A percentile compares a stretch with the other conserved stretches of the same genome.
These are phyloP conservation scores for Nannizziopsis barbatae DNA, from an alignment of 2,329 filamentous ascomycete genomes.

Conservation along the genomic window DNA sequence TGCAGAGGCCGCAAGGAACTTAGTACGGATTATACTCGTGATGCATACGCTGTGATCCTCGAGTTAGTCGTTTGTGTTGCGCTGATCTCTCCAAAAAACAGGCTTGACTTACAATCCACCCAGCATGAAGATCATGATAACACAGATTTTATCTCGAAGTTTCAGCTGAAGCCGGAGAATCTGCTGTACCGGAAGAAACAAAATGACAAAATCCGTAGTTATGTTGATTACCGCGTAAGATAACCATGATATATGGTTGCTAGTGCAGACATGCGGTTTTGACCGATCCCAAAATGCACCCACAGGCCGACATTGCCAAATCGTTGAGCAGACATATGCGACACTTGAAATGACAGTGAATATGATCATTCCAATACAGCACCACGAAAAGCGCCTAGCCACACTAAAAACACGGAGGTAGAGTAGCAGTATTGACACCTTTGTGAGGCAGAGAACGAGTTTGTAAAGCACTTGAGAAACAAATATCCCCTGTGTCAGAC, in stretches of 20 bases:
- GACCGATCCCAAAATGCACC: slow-evolving; percentile 18
- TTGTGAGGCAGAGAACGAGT: slow-evolving; percentile 44
- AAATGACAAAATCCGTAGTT: slow-evolving; percentile 19
- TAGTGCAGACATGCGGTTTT: slow-evolving; percentile 18
- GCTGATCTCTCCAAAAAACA: not conserved
- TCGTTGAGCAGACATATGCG: slow-evolving; percentile 18
- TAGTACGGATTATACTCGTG: slow-evolving; percentile 23
- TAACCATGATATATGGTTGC: slow-evolving; percentile 17
- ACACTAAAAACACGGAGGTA: slow-evolving; percentile 45
- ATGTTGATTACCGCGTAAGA: slow-evolving; percentile 21
- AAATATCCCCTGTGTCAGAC: slow-evolving; percentile 37
- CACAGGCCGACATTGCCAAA: slow-evolving; percentile 21
- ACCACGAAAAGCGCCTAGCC: slow-evolving; percentile 34
- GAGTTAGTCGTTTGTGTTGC: not conserved
- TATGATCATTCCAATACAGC: slow-evolving; percentile 27
- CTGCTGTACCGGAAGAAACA: slow-evolving; percentile 19
- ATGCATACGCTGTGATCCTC: slow-evolving; percentile 11
- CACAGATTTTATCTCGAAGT: slow-evolving; percentile 16
- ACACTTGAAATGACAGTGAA: slow-evolving; percentile 15
- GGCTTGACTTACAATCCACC: slow-evolving; percentile 19
- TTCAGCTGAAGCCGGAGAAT: slow-evolving; percentile 18
- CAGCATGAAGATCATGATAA: slow-evolving; percentile 18
- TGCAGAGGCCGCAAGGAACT: slow-evolving; percentile 20
- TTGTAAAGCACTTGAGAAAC: slow-evolving; percentile 46
- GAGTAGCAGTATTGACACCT: slow-evolving; percentile 43